Conservation (phyloP, 2,329 filamentous ascomycete species). For the Verticillium albo-atrum region DNA sequence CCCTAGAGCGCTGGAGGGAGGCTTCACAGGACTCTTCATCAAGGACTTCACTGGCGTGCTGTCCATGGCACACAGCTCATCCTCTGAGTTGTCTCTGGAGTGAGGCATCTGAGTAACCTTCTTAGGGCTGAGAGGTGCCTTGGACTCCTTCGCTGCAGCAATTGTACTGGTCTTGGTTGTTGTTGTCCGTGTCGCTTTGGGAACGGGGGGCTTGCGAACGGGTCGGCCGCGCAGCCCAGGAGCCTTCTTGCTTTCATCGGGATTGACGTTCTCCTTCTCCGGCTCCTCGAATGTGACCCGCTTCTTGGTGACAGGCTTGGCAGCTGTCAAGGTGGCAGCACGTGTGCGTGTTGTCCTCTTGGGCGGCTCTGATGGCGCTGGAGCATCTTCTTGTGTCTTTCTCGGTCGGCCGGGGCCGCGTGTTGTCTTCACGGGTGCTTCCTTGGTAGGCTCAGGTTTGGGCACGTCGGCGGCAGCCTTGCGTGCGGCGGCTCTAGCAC, state of each 20-base stretch:
- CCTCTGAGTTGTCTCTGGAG: constrained; percentile 48
- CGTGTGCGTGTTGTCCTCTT: constrained; percentile 21
- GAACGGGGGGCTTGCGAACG: constrained; percentile 39
- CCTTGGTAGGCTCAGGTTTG: constrained; percentile 16
- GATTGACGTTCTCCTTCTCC: constrained; percentile 59
- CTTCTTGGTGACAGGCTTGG: constrained; percentile 51
- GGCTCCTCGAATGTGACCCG: constrained; percentile 60
- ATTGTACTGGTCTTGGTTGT: constrained; percentile 18
- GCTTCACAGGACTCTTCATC: constrained; percentile 53
- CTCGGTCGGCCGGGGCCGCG: constrained; percentile 42
- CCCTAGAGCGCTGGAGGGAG: constrained; percentile 25
- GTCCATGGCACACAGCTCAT: constrained; percentile 52
- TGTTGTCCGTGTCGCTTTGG: constrained; percentile 19
- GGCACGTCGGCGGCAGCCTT: constrained; percentile 18
- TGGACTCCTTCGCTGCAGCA: constrained; percentile 28
- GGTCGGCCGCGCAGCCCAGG: constrained; percentile 34
- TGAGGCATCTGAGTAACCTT: constrained; percentile 56
- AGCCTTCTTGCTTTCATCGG: constrained; percentile 31
- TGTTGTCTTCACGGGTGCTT: constrained; percentile 26
- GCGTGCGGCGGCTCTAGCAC: constrained; percentile 19
- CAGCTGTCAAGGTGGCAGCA: constrained; percentile 17
- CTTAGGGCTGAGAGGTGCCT: constrained; percentile 58
- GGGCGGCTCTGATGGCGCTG: constrained; percentile 16
- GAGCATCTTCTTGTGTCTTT: constrained; percentile 24
- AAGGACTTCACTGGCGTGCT: constrained; percentile 47